These are phyloP conservation scores for Penicillium rolfsii DNA, from an alignment of 2,329 filamentous ascomycete genomes.

Conservation along the genomic window DNA sequence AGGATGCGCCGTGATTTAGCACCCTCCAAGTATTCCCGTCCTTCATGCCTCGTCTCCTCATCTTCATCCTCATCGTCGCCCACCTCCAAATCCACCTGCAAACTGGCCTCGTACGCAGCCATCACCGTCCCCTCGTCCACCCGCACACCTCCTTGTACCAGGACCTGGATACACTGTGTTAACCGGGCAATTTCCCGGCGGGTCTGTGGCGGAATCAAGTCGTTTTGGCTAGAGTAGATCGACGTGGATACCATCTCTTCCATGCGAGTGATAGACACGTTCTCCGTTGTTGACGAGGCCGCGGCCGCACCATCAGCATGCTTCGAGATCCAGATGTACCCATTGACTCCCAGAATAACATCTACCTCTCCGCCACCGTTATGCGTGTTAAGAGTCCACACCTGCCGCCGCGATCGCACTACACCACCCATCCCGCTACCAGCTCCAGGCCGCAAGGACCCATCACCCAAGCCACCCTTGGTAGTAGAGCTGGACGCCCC, in stretches of 20 bases:
- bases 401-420: conserved; percentile 79
- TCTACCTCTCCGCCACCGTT: conserved; percentile 66
- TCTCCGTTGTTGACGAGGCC: conserved; percentile 51
- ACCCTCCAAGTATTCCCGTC: conserved; percentile 49
- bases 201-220: conserved; percentile 74
- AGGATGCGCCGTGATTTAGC: conserved; percentile 45
- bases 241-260: conserved; percentile 84
- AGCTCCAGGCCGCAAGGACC: conserved; percentile 61
- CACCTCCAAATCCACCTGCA: conserved; percentile 64
- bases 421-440: conserved; percentile 76
- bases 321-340: conserved; percentile 93
- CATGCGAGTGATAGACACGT: conserved; percentile 74
- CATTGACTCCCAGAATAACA: conserved; percentile 90
- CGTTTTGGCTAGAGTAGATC: conserved; percentile 95
- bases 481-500: conserved; percentile 51
- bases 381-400: conserved; percentile 70
- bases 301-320: conserved; percentile 63
- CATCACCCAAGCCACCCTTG: conserved; percentile 37
- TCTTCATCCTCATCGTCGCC: conserved; percentile 45
- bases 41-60: conserved; percentile 37
- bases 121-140: conserved; percentile 91
- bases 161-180: conserved; percentile 75
- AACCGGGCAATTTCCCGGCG: conserved; percentile 87
- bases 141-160: conserved; percentile 78
- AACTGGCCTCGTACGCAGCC: conserved; percentile 76